Percentiles rank a stretch among this genome's conserved stretches.
phyloP scores from a whole-genome alignment of 768 basidiomycete genomes.

The Hypholoma sublateritium region DNA sequence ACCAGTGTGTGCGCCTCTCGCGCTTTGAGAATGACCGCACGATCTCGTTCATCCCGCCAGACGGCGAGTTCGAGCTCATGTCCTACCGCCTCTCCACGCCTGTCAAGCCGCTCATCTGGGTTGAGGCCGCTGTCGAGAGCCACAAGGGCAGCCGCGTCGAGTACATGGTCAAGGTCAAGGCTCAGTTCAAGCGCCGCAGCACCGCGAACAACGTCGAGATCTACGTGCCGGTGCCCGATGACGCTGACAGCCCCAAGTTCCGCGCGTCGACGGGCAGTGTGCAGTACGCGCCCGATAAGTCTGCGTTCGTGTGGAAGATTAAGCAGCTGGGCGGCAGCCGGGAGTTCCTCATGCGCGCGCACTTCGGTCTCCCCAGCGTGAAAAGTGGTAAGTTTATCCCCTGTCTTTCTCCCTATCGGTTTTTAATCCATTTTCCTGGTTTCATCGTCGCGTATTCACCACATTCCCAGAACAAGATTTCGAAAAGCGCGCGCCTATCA shows the following conservation, averaged over 20 bases:
- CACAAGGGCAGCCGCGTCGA: slow-evolving; percentile 92
- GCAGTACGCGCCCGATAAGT: slow-evolving; percentile 97
- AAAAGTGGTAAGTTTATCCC: slow-evolving; percentile 67
- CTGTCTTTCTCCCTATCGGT: not conserved
- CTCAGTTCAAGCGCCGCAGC: slow-evolving; percentile 96
- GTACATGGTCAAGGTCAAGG: slow-evolving; percentile 94
- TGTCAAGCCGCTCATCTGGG: slow-evolving; percentile 97
- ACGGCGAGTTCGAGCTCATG: slow-evolving; percentile 99
- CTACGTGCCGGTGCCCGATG: slow-evolving; percentile 98
- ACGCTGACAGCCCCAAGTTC: slow-evolving; percentile 97
- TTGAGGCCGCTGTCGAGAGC: slow-evolving; percentile 94
- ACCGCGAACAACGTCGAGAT: slow-evolving; percentile 99
- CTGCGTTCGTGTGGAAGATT: slow-evolving; percentile 99
- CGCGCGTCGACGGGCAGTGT: slow-evolving; percentile 95
- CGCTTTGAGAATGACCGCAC: slow-evolving; percentile 99
- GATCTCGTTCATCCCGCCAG: slow-evolving; percentile 98
- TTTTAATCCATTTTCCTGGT: not conserved
- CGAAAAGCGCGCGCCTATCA: slow-evolving; percentile 92
- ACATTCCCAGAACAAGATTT: slow-evolving; percentile 58
- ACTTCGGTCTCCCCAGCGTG: slow-evolving; percentile 95
- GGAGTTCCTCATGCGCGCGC: slow-evolving; percentile 97
- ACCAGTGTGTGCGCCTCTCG: slow-evolving; percentile 96
- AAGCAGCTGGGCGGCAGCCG: slow-evolving; percentile 95
- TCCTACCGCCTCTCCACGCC: slow-evolving; percentile 94
- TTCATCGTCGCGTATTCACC: too few species aligned